phyloP scores from a whole-genome alignment of 202 grass and related monocot genomes.

The Cymbopogon flexuosus region DNA sequence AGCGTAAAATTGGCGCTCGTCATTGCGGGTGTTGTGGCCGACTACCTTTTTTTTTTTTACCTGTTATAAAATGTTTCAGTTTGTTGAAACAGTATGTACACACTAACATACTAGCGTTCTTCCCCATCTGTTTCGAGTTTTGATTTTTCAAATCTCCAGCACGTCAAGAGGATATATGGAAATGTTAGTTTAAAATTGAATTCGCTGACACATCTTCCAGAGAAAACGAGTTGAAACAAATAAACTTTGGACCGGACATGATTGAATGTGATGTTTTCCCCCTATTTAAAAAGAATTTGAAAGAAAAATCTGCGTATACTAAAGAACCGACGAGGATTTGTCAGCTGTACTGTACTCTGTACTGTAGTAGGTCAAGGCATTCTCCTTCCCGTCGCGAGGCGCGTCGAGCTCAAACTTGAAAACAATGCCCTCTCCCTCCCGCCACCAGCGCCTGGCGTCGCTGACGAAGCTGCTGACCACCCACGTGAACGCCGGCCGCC shows the following conservation, averaged over 20 bases:
- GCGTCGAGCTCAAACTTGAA: background rate
- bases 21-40: background rate
- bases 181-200: background rate
- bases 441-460: conserved; percentile 45
- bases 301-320: background rate
- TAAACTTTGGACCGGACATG: background rate
- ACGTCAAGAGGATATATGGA: background rate
- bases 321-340: background rate
- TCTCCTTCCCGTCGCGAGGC: background rate
- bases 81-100: background rate
- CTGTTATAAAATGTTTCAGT: background rate
- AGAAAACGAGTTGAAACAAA: background rate
- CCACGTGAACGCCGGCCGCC: conserved; percentile 42
- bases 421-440: conserved; percentile 25
- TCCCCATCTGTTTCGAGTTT: background rate
- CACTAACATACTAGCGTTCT: too few species aligned
- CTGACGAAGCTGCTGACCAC: conserved; percentile 45
- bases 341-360: too few species aligned
- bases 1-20: background rate
- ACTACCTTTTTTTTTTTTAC: background rate
- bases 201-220: background rate
- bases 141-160: background rate
- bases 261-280: background rate
- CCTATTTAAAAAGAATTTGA: too few species aligned
- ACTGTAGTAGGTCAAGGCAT: too few species aligned